Percentiles rank a stretch among this genome's conserved stretches.
phyloP scores from a whole-genome alignment of 2,329 filamentous ascomycete genomes.

The Chrysosporium queenslandicum region DNA sequence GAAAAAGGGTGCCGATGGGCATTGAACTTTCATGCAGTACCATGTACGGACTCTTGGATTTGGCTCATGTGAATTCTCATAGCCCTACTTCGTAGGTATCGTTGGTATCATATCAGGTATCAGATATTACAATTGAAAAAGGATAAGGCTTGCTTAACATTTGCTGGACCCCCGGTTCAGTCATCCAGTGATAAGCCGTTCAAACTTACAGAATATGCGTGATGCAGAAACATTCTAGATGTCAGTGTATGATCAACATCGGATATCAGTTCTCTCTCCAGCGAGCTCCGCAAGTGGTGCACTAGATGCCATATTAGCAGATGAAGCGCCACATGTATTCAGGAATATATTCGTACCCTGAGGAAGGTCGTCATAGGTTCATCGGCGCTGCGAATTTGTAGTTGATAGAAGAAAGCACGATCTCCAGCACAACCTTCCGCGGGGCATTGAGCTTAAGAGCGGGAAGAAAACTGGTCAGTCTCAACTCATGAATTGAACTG shows the following conservation, averaged over 20 bases:
- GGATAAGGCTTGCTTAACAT: too few relatives aligned
- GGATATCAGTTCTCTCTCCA: conserved; percentile 41
- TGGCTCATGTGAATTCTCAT: too few relatives aligned
- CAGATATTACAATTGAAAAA: too few relatives aligned
- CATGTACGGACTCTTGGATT: neutral
- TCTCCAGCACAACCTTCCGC: conserved; percentile 68
- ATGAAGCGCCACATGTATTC: neutral
- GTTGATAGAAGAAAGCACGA: conserved; percentile 87
- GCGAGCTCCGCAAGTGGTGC: conserved; percentile 37
- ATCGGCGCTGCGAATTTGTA: conserved; percentile 95
- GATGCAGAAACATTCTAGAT: too few relatives aligned
- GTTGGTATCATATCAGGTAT: too few relatives aligned
- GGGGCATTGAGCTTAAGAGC: conserved; percentile 61
- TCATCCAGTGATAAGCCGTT: too few relatives aligned
- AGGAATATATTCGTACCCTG: conserved; percentile 49
- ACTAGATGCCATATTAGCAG: conserved; percentile 26
- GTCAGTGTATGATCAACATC: too few relatives aligned
- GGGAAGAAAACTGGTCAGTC: neutral
- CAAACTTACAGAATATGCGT: too few relatives aligned
- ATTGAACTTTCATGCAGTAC: neutral
- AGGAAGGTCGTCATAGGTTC: conserved; percentile 98
- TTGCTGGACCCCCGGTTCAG: too few relatives aligned
- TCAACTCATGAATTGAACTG: neutral
- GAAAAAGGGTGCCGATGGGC: neutral
- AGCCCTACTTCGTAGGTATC: neutral